Evolutionary conservation across 2,329 filamentous ascomycete genomes (phyloP), one percentile per base, ranked within the genome.

Genomic region (Cercospora zeina): DNA sequence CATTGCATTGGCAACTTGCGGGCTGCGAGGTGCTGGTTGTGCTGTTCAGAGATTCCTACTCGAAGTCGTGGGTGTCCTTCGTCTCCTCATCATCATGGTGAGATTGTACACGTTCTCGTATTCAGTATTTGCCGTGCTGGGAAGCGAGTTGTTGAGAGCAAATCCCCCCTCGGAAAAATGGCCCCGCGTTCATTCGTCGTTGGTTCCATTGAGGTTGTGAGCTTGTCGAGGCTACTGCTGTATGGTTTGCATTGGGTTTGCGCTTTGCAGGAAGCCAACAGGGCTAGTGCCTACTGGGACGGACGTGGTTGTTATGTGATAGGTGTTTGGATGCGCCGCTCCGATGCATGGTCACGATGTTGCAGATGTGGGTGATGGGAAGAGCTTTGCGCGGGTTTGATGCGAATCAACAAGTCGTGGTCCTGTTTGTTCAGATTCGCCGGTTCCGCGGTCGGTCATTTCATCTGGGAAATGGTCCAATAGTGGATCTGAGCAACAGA

Each of bases 231-330:
- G 42, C 42, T 47, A 27, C 33, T 37, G 51, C 31, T 54, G 51
- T 34, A 54, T 54, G 51, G 51, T 54, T 34, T 54, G 51, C 51
- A 54, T 37, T 36, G 51, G 36, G 51, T 54, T 54, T 27, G 34
- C 33, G 9, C 30, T 37, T 21, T 34, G 50, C 50, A 34, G 30
- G 16, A 53, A 53, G 50, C 50, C 50, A 53, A 16, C 9, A 7
- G 24, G 31, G 42, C 42, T 47, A 47, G 42, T 47, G 42, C 42
- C 42, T 47, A 11, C 11, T 27, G 21, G 21, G 42, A 47, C 1
- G 42, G 42, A 7, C 42, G 42, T 47, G 42, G 42, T 47, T 27
- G 42, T 24, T 47, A 47, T 16, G 42, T 47, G 42, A 47, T 47
- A 47, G 42, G 42, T 24, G 11, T 47, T 13, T 47, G 6, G 21